Evolutionary conservation across 352 stramenopile species (phyloP), one percentile per base, ranked within the genome.

Genomic region (Pythium angustatum): DNA sequence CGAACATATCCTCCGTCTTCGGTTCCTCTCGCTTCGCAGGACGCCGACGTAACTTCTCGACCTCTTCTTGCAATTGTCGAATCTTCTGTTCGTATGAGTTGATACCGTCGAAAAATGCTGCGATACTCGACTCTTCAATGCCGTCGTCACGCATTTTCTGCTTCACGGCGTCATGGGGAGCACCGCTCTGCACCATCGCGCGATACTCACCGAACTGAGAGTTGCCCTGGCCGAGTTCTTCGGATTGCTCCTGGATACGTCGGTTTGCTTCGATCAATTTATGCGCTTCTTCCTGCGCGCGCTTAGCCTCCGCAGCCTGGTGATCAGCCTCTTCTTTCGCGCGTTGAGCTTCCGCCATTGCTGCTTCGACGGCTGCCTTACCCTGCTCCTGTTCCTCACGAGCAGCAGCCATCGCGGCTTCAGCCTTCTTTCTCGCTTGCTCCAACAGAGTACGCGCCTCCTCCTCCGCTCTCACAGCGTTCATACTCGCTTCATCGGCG

Each of bases 31-130:
- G 72, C 33, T 73, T 65, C 0, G 79, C 62, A 12, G 78, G 87
- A 44, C 82, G 80, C 44, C 72, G 76, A 44, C 89, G 91, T 17
- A 94, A 76, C 51, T 94, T 93, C 57, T 93, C 79, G 22, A 94
- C 82, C 76, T 94, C 86, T 57, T 76, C 84, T 65, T 94, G 86
- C 34, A 94, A 58, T 30, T 83, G 67, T 15, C 82, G 79, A 57
- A 94, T 94, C 69, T 93, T 93, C 31, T 91, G 76, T 40, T 93
- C 84, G 54, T 91, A 92, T 52, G 82, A 81, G 62, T 91, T 90
- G 34, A 94, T 90, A 30, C 85, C 86, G 41, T 91, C 84, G 47
- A 94, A 93, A 68, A 94, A 94, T 5, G 79, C 86, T 48, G 69
- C 66, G 48, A 94, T 93, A 40, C 71, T 85, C 5, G 58, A 66